Evolutionary conservation across 2,329 filamentous ascomycete genomes (phyloP).

Genomic region (Hawksworthiomyces lignivorus): DNA sequence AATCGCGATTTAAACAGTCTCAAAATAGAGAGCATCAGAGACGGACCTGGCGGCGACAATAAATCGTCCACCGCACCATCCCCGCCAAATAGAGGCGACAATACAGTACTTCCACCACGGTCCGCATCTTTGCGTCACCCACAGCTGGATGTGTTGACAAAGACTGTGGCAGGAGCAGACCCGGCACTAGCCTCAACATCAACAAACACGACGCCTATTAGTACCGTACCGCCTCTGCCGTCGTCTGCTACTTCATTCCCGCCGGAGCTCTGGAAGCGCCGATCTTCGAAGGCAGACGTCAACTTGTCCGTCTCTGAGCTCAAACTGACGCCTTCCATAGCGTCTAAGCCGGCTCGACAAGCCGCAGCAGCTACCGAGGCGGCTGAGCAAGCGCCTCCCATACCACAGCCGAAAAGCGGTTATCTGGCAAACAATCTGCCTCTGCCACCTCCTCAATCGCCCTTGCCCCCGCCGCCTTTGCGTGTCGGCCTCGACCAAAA

Average conservation of each 20-base stretch:
- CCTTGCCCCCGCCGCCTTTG: slow-evolving; percentile 9
- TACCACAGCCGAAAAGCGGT: not conserved
- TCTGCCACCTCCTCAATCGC: slow-evolving; percentile 11
- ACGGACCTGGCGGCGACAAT: too few species aligned
- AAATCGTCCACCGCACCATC: not conserved
- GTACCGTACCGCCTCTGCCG: slow-evolving; percentile 4
- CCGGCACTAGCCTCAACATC: slow-evolving; percentile 17
- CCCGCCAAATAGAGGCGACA: not conserved
- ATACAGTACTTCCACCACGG: slow-evolving; percentile 9
- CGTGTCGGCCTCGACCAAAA: slow-evolving; percentile 1
- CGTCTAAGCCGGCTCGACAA: not conserved
- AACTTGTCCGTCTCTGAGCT: slow-evolving; percentile 40
- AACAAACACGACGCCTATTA: slow-evolving; percentile 10
- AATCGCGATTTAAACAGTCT: too few species aligned
- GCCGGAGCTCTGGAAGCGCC: slow-evolving; percentile 39
- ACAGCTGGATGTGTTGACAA: not conserved
- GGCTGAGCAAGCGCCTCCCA: not conserved
- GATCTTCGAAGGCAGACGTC: slow-evolving; percentile 41
- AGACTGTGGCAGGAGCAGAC: slow-evolving; percentile 9
- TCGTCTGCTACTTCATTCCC: slow-evolving; percentile 9
- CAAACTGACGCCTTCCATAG: slow-evolving; percentile 34
- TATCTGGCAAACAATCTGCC: slow-evolving; percentile 1
- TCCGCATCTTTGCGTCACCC: slow-evolving; percentile 9
- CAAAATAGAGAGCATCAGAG: too few species aligned
- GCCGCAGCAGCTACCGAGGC: not conserved